phyloP scores from a whole-genome alignment of 2,329 filamentous ascomycete genomes.

The Lasiodiplodia sp. region DNA sequence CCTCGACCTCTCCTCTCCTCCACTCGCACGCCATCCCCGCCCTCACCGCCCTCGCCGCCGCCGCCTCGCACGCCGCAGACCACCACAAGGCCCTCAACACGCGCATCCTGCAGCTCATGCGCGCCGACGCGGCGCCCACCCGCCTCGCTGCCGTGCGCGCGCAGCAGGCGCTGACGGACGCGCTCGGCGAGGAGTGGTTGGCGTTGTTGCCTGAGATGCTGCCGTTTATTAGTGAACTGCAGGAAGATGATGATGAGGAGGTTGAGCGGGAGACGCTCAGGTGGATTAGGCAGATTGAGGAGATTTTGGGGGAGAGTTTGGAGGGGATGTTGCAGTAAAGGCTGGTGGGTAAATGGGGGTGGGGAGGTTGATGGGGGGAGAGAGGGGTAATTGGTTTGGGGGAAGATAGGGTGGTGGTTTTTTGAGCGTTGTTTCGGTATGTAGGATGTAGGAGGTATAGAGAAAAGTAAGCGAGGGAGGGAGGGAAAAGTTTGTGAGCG shows the following conservation, averaged over 20 bases:
- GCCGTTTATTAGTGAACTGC: constrained; percentile 91
- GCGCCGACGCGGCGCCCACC: constrained; percentile 73
- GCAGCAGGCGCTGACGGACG: constrained; percentile 79
- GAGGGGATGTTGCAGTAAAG: constrained; percentile 85
- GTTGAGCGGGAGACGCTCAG: constrained; percentile 88
- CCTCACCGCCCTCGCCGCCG: constrained; percentile 77
- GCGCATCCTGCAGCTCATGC: constrained; percentile 77
- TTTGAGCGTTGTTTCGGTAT: neutral
- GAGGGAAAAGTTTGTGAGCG: neutral
- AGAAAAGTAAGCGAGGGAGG: neutral
- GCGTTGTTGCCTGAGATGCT: constrained; percentile 92
- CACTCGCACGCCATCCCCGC: constrained; percentile 68
- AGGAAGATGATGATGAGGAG: constrained; percentile 94
- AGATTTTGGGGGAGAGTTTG: constrained; percentile 85
- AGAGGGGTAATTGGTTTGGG: too few species aligned
- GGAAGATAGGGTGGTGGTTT: neutral
- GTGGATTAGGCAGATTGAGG: constrained; percentile 92
- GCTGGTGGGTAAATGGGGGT: neutral
- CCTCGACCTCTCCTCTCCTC: constrained; percentile 34
- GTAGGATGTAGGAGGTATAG: neutral
- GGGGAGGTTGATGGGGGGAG: too few species aligned
- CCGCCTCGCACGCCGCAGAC: constrained; percentile 78
- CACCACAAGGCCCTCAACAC: constrained; percentile 91
- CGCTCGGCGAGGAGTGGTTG: constrained; percentile 92
- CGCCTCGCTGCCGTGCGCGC: constrained; percentile 83